Conservation (phyloP, 306 rosid genomes). For the Acacia melanoxylon region DNA sequence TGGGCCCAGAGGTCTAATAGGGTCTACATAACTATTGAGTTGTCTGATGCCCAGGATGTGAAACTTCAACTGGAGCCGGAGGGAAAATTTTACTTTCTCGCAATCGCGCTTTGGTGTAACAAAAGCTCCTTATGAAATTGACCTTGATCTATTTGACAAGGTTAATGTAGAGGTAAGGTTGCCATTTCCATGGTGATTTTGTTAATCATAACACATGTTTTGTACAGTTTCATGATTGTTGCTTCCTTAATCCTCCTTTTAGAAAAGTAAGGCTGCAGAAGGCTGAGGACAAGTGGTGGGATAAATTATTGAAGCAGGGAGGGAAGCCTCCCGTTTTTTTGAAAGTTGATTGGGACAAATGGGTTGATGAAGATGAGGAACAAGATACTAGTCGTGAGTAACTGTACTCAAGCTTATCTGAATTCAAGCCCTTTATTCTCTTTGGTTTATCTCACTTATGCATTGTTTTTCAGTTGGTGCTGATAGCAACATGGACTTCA, state of each 20-base stretch:
- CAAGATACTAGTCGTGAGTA: conserved; percentile 38
- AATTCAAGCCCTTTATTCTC: conserved; percentile 5
- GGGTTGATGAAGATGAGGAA: conserved; percentile 85
- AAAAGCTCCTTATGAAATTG: conserved; percentile 59
- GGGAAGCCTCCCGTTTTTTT: conserved; percentile 64
- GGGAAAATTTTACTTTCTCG: conserved; percentile 67
- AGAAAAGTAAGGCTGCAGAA: conserved; percentile 70
- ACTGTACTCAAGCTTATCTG: conserved; percentile 25
- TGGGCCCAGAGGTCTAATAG: conserved; percentile 78
- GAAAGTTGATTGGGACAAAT: conserved; percentile 82
- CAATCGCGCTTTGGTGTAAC: conserved; percentile 47
- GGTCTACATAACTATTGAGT: conserved; percentile 55
- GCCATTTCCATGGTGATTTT: not conserved
- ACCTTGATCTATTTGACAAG: conserved; percentile 60
- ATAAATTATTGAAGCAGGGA: conserved; percentile 57
- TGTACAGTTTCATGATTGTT: not conserved
- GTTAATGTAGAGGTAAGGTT: conserved; percentile 50
- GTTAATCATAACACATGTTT: conserved; percentile 8
- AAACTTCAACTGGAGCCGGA: conserved; percentile 70
- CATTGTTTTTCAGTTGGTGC: conserved; percentile 41
- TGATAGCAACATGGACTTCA: conserved; percentile 44
- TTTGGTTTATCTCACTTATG: conserved; percentile 23
- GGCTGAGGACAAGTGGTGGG: conserved; percentile 70
- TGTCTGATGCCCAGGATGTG: conserved; percentile 72
- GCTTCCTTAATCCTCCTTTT: conserved; percentile 15